These are phyloP conservation scores for Sporobolomyces roseus DNA, from an alignment of 768 basidiomycete genomes.

Conservation along the genomic window DNA sequence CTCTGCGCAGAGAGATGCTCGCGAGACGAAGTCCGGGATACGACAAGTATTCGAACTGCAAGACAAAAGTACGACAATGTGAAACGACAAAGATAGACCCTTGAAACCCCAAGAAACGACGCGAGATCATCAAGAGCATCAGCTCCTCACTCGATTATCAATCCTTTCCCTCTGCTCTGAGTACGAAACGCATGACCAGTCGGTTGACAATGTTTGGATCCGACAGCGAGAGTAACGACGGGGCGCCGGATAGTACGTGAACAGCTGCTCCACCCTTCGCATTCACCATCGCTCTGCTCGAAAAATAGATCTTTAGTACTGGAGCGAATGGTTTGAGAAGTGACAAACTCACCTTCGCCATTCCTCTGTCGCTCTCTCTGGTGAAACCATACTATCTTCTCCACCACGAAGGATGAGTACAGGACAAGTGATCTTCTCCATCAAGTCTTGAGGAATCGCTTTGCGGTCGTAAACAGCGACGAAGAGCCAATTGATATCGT, in stretches of 20 bases:
- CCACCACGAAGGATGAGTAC: slow-evolving; percentile 28
- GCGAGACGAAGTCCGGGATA: too few species aligned
- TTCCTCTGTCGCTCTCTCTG: slow-evolving; percentile 15
- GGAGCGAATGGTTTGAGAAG: too few species aligned
- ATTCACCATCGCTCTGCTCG: slow-evolving; percentile 13
- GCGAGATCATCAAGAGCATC: too few species aligned
- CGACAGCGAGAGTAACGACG: slow-evolving; percentile 23
- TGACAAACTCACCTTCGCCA: slow-evolving; percentile 19
- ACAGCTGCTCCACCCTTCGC: slow-evolving; percentile 3
- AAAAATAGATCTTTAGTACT: too few species aligned
- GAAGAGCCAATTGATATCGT: slow-evolving; percentile 19
- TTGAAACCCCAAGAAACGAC: too few species aligned
- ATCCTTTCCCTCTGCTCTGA: not conserved
- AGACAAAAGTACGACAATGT: too few species aligned
- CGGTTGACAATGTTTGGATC: slow-evolving; percentile 35
- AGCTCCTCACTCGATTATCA: too few species aligned
- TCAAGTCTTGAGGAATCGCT: slow-evolving; percentile 9
- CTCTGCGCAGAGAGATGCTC: too few species aligned
- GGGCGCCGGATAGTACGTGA: slow-evolving; percentile 4
- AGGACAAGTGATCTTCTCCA: slow-evolving; percentile 13
- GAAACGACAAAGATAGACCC: too few species aligned
- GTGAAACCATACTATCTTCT: slow-evolving; percentile 25
- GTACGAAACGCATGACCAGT: slow-evolving; percentile 7
- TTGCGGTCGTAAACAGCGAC: slow-evolving; percentile 7
- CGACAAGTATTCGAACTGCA: too few species aligned